A percentile compares a stretch with the other conserved stretches of the same genome.
These are phyloP conservation scores for Candida michaelii DNA, from an alignment of 805 yeast species.

Conservation along the genomic window DNA sequence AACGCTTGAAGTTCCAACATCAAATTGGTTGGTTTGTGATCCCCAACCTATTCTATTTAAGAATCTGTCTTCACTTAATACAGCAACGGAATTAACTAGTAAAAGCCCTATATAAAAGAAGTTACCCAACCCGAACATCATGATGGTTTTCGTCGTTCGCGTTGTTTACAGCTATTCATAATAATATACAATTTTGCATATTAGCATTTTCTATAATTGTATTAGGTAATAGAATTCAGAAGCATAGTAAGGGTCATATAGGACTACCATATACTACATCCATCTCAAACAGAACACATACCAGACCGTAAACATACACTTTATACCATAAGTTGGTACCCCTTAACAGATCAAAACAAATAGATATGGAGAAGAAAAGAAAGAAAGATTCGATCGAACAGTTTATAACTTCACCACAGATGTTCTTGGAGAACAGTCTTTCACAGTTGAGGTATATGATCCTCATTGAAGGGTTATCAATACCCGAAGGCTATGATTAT, in stretches of 20 bases:
- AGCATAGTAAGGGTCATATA: no score
- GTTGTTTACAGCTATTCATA: constrained; percentile 2
- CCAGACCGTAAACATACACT: neutral
- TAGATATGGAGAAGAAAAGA: constrained; percentile 17
- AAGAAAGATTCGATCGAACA: constrained; percentile 40
- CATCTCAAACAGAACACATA: neutral
- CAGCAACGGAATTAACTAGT: constrained; percentile 72
- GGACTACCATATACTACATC: no score
- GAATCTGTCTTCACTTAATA: constrained; percentile 77
- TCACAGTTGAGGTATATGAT: constrained; percentile 39
- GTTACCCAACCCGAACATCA: constrained; percentile 62
- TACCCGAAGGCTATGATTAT: constrained; percentile 46
- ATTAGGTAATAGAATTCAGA: no score
- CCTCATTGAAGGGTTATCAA: constrained; percentile 39
- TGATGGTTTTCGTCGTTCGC: constrained; percentile 8
- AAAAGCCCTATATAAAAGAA: constrained; percentile 57
- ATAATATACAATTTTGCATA: no score
- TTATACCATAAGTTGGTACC: no score
- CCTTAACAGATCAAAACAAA: no score
- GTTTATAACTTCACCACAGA: constrained; percentile 36
- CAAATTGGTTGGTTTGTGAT: constrained; percentile 20
- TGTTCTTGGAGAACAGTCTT: constrained; percentile 33
- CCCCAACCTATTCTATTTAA: constrained; percentile 56
- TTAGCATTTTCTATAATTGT: no score
- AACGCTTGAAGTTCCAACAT: constrained; percentile 35